A percentile compares a stretch with the other conserved stretches of the same genome.
Conservation (phyloP, 306 rosid species). For the Cucumis melo region DNA sequence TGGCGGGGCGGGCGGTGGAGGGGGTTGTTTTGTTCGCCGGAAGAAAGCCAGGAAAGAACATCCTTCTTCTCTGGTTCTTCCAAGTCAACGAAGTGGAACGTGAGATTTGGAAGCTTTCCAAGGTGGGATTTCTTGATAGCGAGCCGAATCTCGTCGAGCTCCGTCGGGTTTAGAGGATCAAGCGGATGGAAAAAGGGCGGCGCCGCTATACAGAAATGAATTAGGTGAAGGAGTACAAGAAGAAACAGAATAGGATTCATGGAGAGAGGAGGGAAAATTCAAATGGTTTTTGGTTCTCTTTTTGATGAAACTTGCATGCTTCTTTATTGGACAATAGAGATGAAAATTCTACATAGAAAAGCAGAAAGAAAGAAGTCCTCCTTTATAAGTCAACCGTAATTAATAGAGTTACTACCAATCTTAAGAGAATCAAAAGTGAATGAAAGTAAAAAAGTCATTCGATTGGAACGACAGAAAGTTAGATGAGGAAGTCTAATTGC, state of each 20-base stretch:
- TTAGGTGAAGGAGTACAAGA: slow-evolving; percentile 22
- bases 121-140: slow-evolving; percentile 40
- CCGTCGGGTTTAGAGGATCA: slow-evolving; percentile 56
- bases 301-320: neutral
- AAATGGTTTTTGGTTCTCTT: neutral
- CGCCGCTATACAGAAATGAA: slow-evolving; percentile 10
- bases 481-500: neutral
- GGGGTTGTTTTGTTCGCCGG: neutral
- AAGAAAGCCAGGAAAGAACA: slow-evolving; percentile 59
- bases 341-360: neutral
- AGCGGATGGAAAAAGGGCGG: slow-evolving; percentile 43
- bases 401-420: too few relatives aligned
- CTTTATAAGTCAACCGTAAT: neutral
- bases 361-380: neutral
- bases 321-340: neutral
- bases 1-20: slow-evolving; percentile 28
- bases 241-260: slow-evolving; percentile 27
- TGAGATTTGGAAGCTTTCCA: slow-evolving; percentile 49
- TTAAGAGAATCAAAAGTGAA: too few relatives aligned
- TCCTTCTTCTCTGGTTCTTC: slow-evolving; percentile 64
- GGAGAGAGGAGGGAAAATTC: slow-evolving; percentile 1
- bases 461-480: neutral
- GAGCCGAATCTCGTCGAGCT: slow-evolving; percentile 41
- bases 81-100: slow-evolving; percentile 58
- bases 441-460: too few relatives aligned